Evolutionary conservation across 257 asterid species (phyloP).

Genomic region (Nicotiana tabacum): DNA sequence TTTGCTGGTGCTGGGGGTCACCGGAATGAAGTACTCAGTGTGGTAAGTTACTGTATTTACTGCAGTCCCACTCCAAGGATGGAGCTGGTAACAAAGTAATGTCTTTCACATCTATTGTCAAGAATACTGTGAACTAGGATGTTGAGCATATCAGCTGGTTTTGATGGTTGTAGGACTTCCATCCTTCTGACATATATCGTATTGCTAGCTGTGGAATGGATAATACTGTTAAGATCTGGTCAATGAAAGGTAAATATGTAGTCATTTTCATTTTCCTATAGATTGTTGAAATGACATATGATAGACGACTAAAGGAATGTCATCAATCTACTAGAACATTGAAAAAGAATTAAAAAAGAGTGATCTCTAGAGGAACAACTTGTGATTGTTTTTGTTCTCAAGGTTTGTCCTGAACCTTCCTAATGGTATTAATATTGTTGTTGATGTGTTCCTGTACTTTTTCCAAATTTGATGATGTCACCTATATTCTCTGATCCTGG

Average conservation of each 20-base stretch:
- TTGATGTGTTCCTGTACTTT: not conserved
- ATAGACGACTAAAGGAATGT: not conserved
- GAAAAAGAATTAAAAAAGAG: not conserved
- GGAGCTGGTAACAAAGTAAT: not conserved
- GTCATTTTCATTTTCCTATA: not conserved
- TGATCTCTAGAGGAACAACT: not conserved
- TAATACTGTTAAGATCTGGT: constrained; percentile 95
- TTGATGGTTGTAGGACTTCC: constrained; percentile 69
- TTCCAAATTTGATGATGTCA: not conserved
- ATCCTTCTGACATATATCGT: constrained; percentile 88
- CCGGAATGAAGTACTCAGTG: constrained; percentile 98
- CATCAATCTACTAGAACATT: not conserved
- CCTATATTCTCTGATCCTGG: not conserved
- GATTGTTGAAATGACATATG: not conserved
- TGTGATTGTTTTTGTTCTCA: not conserved
- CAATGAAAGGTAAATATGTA: constrained; percentile 70
- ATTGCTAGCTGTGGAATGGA: constrained; percentile 99
- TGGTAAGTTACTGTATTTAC: constrained; percentile 42
- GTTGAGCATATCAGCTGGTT: constrained; percentile 14
- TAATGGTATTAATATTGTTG: not conserved
- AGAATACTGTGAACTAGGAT: not conserved
- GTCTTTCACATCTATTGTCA: not conserved
- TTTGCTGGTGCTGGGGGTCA: constrained; percentile 99
- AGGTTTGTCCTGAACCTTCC: not conserved
- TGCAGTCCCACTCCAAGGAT: not conserved